Percentiles rank a stretch among this genome's conserved stretches.
These are phyloP conservation scores for Helminthosporium solani DNA, from an alignment of 2,329 filamentous ascomycete species.

Conservation along the genomic window DNA sequence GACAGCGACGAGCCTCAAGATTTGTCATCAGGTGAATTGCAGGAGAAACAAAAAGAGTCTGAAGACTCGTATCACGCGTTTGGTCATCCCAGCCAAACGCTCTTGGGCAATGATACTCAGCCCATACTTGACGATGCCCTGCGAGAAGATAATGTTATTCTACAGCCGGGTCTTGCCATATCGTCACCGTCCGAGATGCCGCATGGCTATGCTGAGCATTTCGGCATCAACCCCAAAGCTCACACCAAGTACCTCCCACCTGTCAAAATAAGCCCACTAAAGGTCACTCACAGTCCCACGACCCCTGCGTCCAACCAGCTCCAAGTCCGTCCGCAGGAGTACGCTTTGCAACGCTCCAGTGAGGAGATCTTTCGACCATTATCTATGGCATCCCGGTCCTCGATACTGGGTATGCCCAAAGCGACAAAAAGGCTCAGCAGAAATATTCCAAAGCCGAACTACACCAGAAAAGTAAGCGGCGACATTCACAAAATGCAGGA, in stretches of 20 bases:
- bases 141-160: conserved; percentile 6
- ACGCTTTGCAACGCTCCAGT: conserved; percentile 22
- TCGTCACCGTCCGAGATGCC: neutral
- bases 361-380: conserved; percentile 27
- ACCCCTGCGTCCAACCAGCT: neutral
- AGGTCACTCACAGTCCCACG: conserved; percentile 16
- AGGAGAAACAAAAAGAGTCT: conserved; percentile 7
- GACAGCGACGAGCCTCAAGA: conserved; percentile 9
- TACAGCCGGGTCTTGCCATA: neutral
- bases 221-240: conserved; percentile 2
- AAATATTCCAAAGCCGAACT: conserved; percentile 2
- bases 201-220: neutral
- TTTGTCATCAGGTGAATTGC: conserved; percentile 30
- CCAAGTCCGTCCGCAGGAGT: conserved; percentile 1
- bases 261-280: conserved; percentile 18
- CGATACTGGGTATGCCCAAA: conserved; percentile 19
- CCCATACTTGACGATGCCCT: conserved; percentile 7
- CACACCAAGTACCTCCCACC: conserved; percentile 13
- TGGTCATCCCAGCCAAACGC: conserved; percentile 19
- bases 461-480: conserved; percentile 9
- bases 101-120: neutral
- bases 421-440: conserved; percentile 7
- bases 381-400: conserved; percentile 21
- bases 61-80: conserved; percentile 20
- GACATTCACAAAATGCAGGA: conserved; percentile 20